phyloP scores from a whole-genome alignment of 2,329 filamentous ascomycete species.

The Arthrocladium fulminans region DNA sequence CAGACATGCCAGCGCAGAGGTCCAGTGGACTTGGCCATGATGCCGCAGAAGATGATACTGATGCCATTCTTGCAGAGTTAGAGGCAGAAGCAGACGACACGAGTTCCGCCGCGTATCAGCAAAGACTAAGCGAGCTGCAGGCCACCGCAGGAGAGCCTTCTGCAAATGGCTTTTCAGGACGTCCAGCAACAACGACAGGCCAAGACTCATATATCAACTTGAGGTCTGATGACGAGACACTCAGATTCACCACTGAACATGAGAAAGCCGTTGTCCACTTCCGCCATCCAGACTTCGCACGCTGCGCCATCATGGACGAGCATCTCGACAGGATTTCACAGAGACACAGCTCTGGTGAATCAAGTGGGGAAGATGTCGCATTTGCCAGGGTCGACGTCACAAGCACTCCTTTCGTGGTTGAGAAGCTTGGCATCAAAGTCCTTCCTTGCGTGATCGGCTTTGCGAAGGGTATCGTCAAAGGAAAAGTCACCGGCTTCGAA shows the following conservation, averaged over 20 bases:
- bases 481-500: constrained; percentile 41
- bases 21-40: constrained; percentile 30
- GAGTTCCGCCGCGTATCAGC: constrained; percentile 16
- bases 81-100: constrained; percentile 44
- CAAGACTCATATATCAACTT: constrained; percentile 31
- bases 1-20: background rate
- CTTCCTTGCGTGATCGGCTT: constrained; percentile 43
- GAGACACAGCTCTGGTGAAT: constrained; percentile 29
- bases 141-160: constrained; percentile 4
- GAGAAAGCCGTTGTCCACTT: constrained; percentile 55
- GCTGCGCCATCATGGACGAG: constrained; percentile 54
- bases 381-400: constrained; percentile 40
- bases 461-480: constrained; percentile 36
- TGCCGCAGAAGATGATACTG: constrained; percentile 51
- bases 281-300: constrained; percentile 54
- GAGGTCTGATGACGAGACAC: constrained; percentile 46
- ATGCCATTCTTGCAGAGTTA: constrained; percentile 51
- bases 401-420: constrained; percentile 39
- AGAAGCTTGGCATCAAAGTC: constrained; percentile 38
- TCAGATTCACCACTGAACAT: constrained; percentile 52
- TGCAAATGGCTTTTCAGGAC: background rate
- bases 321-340: constrained; percentile 42
- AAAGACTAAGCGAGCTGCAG: constrained; percentile 17
- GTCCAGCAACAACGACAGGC: constrained; percentile 8
- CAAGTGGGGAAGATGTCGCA: constrained; percentile 27